phyloP scores from a whole-genome alignment of 169 alveolate species.

The Besnoitia besnoiti region DNA sequence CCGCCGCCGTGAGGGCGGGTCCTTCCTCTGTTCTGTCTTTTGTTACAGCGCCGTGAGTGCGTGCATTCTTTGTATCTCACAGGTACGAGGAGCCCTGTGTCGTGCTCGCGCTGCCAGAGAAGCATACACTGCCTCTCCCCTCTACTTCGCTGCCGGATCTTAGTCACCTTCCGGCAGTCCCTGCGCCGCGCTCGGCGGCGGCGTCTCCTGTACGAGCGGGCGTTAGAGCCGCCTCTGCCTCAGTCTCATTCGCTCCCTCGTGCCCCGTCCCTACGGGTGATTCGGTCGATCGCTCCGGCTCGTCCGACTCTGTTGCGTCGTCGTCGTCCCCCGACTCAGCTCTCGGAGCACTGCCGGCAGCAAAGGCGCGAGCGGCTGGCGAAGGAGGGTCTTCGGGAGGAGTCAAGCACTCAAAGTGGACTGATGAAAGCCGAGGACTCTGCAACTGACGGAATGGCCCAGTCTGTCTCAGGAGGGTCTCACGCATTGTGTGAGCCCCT shows the following conservation, averaged over 20 bases:
- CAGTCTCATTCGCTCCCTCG: too few species aligned
- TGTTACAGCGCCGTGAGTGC: not conserved
- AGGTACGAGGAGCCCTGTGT: conserved; percentile 44
- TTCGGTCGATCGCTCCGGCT: not conserved
- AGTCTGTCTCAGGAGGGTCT: not conserved
- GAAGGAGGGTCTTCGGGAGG: too few species aligned
- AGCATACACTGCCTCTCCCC: conserved; percentile 3
- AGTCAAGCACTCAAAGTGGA: too few species aligned
- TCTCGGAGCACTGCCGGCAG: too few species aligned
- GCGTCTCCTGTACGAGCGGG: too few species aligned
- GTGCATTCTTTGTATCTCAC: not conserved
- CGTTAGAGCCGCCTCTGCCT: too few species aligned
- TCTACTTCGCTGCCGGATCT: not conserved
- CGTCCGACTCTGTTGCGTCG: not conserved
- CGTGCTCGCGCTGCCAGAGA: not conserved
- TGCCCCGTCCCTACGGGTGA: not conserved
- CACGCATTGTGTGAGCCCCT: not conserved
- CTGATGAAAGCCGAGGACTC: too few species aligned
- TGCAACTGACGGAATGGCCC: too few species aligned
- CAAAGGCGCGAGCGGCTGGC: too few species aligned
- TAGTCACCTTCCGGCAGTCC: too few species aligned
- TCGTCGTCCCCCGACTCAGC: not conserved
- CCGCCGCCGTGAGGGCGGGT: not conserved
- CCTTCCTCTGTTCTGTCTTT: not conserved
- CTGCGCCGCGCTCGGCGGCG: too few species aligned